A percentile compares a stretch with the other conserved stretches of the same genome.
phyloP scores from a whole-genome alignment of 805 yeast genomes.

The Wickerhamiella spandovensis region DNA sequence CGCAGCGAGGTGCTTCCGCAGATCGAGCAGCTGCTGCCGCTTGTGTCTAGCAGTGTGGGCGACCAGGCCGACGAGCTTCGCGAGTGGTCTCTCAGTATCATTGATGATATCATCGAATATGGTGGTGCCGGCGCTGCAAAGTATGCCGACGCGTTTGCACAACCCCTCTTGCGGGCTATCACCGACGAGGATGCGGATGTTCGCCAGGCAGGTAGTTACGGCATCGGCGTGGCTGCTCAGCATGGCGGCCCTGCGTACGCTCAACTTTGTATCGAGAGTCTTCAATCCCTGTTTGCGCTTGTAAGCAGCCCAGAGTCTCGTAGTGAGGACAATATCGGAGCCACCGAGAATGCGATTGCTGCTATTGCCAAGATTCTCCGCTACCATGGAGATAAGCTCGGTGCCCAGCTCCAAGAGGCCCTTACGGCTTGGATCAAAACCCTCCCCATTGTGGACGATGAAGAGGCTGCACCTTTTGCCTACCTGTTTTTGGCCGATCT shows the following conservation, averaged over 20 bases:
- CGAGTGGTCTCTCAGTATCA: conserved; percentile 65
- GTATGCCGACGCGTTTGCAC: conserved; percentile 51
- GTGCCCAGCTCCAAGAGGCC: conserved; percentile 44
- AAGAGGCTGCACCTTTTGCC: conserved; percentile 76
- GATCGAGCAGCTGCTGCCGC: conserved; percentile 44
- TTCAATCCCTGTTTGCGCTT: conserved; percentile 63
- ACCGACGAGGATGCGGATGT: conserved; percentile 35
- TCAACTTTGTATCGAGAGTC: conserved; percentile 51
- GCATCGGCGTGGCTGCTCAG: conserved; percentile 79
- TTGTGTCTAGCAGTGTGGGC: conserved; percentile 44
- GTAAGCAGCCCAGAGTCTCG: conserved; percentile 68
- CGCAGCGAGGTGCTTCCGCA: conserved; percentile 49
- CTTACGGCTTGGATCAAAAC: conserved; percentile 66
- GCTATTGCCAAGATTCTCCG: conserved; percentile 77
- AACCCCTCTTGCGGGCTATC: conserved; percentile 52
- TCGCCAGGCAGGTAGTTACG: conserved; percentile 77
- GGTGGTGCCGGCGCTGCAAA: conserved; percentile 56
- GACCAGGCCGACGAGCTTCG: conserved; percentile 58
- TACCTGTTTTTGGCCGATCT: conserved; percentile 64
- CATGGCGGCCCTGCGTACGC: conserved; percentile 53
- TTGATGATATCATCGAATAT: conserved; percentile 70
- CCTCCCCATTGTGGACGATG: conserved; percentile 73
- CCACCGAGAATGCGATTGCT: conserved; percentile 75
- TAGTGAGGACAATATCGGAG: conserved; percentile 68
- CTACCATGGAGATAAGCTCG: conserved; percentile 41